Base-by-base conservation (phyloP, 371 early-diverging fungal species). In the Rhizopus delemar region DNA sequence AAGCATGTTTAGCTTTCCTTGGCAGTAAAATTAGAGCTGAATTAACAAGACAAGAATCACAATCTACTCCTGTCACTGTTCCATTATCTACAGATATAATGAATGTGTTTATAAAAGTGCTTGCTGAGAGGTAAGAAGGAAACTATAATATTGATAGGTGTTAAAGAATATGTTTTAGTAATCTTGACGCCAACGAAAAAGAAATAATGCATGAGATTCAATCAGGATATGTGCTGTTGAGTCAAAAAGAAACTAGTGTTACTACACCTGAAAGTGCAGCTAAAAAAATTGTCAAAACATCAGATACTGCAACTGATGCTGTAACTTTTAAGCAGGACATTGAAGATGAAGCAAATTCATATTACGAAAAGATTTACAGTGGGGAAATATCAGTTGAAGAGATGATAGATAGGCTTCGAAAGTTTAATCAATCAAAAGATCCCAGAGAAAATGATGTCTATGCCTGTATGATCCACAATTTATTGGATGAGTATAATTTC, bases 401-500 rank as follows among this genome's bases (percentile, higher is more conserved):
- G 49, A 81, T 93, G 64, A 85, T 95, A n/a, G 87, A 89, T 9
- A 65, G 85, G 8, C 73, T 95, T 16, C 80, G 81, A 57, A 71
- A 75, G 16, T 90, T 90, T 60, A 90, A 88, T 63, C 79, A 74
- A n/a, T 90, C 93, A 8, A 59, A 75, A 22, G 81, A 83, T 54
- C 65, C 76, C 13, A 78, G 89, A 16, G 92, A 93, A 46, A 86
- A 85, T 68, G 88, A 92, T 34, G 74, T 91, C 8, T 94, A 82
- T 71, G 84, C 83, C 9, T 92, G 90, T 70, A 92, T 93, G 86
- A 86, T 93, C 35, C 88, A 90, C 69, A 89, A 88, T 53, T 75
- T 94, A 11, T 88, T 98, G 67, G 98, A 97, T 60, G 98, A 98
- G 70, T 96, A 93, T 71, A 86, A 89, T 41, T 97, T 93, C 66